Evolutionary conservation across 306 rosid species (phyloP).

Genomic region (Prosopis cineraria): DNA sequence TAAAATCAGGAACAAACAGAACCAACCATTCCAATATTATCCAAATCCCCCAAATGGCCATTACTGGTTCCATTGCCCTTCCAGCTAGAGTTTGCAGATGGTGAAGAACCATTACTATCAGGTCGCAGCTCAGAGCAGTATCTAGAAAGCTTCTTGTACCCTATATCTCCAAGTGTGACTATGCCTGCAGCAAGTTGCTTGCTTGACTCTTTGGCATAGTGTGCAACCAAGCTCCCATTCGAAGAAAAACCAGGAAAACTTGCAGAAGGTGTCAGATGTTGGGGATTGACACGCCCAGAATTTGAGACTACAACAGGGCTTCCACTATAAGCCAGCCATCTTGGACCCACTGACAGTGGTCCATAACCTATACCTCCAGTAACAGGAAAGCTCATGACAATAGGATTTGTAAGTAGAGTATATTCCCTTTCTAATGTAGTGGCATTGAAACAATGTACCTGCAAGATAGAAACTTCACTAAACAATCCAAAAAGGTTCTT

Average conservation of each 20-base stretch:
- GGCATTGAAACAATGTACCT: constrained; percentile 80
- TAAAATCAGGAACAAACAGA: constrained; percentile 27
- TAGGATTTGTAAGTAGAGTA: constrained; percentile 69
- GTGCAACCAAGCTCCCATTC: constrained; percentile 80
- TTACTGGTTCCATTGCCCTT: constrained; percentile 53
- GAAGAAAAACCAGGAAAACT: constrained; percentile 68
- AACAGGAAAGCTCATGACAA: constrained; percentile 50
- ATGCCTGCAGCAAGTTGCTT: constrained; percentile 84
- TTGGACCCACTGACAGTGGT: constrained; percentile 81
- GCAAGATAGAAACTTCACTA: constrained; percentile 37
- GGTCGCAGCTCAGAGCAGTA: constrained; percentile 74
- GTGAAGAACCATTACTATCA: constrained; percentile 51
- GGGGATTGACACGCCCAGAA: constrained; percentile 71
- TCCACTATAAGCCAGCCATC: constrained; percentile 93
- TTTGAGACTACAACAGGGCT: constrained; percentile 49
- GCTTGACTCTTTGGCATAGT: constrained; percentile 85
- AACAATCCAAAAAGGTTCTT: constrained; percentile 15
- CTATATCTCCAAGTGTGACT: constrained; percentile 76
- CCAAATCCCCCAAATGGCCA: constrained; percentile 54
- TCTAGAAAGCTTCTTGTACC: constrained; percentile 70
- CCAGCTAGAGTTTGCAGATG: constrained; percentile 43
- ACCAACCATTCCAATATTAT: constrained; percentile 69
- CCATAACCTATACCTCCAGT: constrained; percentile 75
- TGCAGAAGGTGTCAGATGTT: constrained; percentile 65
- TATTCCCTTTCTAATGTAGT: constrained; percentile 68